Conservation (phyloP, 176 grass and related monocot genomes). For the Ampelocalamus luodianensis region DNA sequence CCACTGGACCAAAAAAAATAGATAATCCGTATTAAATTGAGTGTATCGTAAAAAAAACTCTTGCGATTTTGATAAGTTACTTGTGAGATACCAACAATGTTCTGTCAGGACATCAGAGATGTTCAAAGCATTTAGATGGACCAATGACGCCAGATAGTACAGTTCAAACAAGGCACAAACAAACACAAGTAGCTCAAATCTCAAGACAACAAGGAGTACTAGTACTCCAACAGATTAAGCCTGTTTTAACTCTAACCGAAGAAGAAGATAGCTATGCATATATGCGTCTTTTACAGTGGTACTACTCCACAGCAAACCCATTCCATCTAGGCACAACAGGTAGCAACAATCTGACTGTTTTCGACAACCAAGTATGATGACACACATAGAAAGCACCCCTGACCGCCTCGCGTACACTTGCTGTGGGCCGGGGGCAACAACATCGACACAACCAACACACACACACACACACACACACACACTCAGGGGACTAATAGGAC, state of each 20-base stretch:
- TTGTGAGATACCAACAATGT: neutral
- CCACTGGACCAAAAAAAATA: too few species aligned
- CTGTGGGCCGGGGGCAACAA: slow-evolving; percentile 28
- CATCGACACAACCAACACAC: slow-evolving; percentile 2
- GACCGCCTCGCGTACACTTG: slow-evolving; percentile 43
- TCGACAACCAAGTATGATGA: slow-evolving; percentile 25
- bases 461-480: slow-evolving; percentile 32
- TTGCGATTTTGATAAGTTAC: too few species aligned
- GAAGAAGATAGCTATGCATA: neutral
- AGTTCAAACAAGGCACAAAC: neutral
- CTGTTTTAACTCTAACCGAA: neutral
- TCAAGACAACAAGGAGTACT: too few species aligned
- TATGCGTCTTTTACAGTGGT: slow-evolving; percentile 31
- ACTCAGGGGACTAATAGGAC: slow-evolving; percentile 56
- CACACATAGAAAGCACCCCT: neutral
- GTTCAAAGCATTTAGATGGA: neutral
- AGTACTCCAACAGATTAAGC: neutral
- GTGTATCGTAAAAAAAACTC: too few species aligned
- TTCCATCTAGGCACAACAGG: too few species aligned
- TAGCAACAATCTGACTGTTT: slow-evolving; percentile 17
- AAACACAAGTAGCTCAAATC: too few species aligned
- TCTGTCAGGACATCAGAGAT: neutral
- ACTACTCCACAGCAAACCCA: neutral
- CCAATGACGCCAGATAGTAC: neutral
- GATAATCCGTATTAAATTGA: too few species aligned